These are phyloP conservation scores for Athelia sp. DNA, from an alignment of 1,284 basidiomycete species.

Conservation along the genomic window DNA sequence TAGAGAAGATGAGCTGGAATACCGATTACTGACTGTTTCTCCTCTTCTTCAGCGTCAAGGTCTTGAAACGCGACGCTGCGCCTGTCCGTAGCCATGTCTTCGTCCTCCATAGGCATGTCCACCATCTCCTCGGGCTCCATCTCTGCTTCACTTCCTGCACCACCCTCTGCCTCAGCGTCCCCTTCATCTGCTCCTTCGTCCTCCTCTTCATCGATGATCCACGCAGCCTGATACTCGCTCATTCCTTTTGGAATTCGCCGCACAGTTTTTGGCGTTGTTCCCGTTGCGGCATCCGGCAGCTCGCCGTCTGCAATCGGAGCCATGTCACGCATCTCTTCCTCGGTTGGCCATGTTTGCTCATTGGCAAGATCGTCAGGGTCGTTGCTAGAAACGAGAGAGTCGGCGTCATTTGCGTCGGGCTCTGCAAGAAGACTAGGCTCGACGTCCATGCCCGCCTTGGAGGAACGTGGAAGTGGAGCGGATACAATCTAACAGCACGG, in stretches of 20 bases:
- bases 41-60: constrained; percentile 80
- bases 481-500: constrained; percentile 50
- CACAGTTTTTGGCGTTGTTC: constrained; percentile 71
- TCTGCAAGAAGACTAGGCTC: constrained; percentile 55
- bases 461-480: constrained; percentile 41
- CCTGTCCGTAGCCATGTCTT: constrained; percentile 62
- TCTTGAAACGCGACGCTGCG: constrained; percentile 65
- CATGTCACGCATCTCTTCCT: constrained; percentile 81
- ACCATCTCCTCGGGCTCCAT: constrained; percentile 66
- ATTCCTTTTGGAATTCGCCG: constrained; percentile 84
- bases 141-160: constrained; percentile 39
- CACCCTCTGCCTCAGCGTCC: too few relatives aligned
- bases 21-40: constrained; percentile 60
- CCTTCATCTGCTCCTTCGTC: constrained; percentile 28
- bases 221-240: constrained; percentile 91
- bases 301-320: constrained; percentile 26
- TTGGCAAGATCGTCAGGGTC: constrained; percentile 86
- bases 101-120: constrained; percentile 49
- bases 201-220: constrained; percentile 83
- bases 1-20: constrained; percentile 4
- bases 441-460: constrained; percentile 55
- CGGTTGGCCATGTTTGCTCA: constrained; percentile 98
- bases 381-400: constrained; percentile 87
- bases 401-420: constrained; percentile 65
- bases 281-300: constrained; percentile 60